These are phyloP conservation scores for Metschnikowia similis DNA, from an alignment of 805 yeast species.

Conservation along the genomic window DNA sequence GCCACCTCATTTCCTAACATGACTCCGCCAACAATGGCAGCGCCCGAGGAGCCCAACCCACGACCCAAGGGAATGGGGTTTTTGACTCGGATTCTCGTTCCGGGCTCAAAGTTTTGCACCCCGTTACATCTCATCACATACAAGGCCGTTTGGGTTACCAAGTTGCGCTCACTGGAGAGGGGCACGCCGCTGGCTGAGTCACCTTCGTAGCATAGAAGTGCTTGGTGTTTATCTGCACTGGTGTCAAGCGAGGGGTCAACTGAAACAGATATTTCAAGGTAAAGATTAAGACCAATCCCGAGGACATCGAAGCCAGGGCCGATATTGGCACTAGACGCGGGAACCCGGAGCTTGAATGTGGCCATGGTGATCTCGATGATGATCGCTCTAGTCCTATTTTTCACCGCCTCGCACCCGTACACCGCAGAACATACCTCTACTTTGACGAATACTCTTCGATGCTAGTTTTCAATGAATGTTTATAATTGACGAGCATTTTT, in stretches of 20 bases:
- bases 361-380: slow-evolving; percentile 34
- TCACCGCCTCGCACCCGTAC: slow-evolving; percentile 1
- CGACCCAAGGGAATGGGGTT: slow-evolving; percentile 97
- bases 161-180: slow-evolving; percentile 66
- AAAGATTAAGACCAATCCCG: slow-evolving; percentile 83
- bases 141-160: slow-evolving; percentile 89
- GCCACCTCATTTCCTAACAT: slow-evolving; percentile 85
- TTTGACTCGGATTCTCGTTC: slow-evolving; percentile 72
- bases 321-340: slow-evolving; percentile 96
- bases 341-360: slow-evolving; percentile 66
- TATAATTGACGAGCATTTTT: not conserved
- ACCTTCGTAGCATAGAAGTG: slow-evolving; percentile 64
- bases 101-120: slow-evolving; percentile 70
- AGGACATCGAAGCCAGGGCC: slow-evolving; percentile 98
- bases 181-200: slow-evolving; percentile 86
- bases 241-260: slow-evolving; percentile 52
- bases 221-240: slow-evolving; percentile 60
- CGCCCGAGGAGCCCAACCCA: slow-evolving; percentile 96
- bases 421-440: not conserved
- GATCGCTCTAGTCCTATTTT: not conserved
- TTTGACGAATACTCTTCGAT: no score
- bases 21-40: slow-evolving; percentile 97
- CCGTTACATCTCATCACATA: slow-evolving; percentile 86
- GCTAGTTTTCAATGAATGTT: no score
- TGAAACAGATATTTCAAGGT: slow-evolving; percentile 62